Evolutionary conservation across 257 asterid genomes (phyloP).

Genomic region (Solanum dulcamara): DNA sequence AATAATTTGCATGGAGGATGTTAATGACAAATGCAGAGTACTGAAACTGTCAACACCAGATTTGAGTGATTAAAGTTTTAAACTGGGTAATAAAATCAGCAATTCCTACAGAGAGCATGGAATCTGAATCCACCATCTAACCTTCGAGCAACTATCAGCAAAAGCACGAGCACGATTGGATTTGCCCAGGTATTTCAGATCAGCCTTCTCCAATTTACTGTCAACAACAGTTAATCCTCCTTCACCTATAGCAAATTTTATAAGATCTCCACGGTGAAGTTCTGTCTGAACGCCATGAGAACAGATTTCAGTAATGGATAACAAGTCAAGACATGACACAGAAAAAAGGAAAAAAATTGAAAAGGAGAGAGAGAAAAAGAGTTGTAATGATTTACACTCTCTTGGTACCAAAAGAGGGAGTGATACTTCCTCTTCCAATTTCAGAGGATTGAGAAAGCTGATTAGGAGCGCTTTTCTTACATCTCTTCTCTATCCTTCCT

Average conservation of each 20-base stretch:
- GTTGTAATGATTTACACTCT: not conserved
- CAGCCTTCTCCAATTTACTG: constrained; percentile 74
- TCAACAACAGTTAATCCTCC: constrained; percentile 55
- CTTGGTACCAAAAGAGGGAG: not conserved
- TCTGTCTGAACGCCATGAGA: constrained; percentile 40
- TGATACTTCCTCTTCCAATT: not conserved
- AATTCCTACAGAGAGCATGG: not conserved
- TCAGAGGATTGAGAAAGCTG: not conserved
- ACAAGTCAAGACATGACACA: not conserved
- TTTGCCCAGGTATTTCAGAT: constrained; percentile 65
- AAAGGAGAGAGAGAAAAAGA: not conserved
- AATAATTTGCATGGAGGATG: not conserved
- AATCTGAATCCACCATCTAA: constrained; percentile 4
- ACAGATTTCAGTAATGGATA: not conserved
- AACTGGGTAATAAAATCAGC: not conserved
- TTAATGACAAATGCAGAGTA: not conserved
- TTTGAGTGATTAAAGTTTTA: not conserved
- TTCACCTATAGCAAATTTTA: constrained; percentile 51
- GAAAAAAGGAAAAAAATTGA: not conserved
- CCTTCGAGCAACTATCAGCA: constrained; percentile 96
- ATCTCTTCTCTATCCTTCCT: not conserved
- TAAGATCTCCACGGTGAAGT: constrained; percentile 51
- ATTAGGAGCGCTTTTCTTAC: not conserved
- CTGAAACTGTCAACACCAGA: not conserved
- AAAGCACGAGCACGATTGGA: constrained; percentile 75